Conservation (phyloP, 1,284 basidiomycete species). For the Rhodotorula sp. region DNA sequence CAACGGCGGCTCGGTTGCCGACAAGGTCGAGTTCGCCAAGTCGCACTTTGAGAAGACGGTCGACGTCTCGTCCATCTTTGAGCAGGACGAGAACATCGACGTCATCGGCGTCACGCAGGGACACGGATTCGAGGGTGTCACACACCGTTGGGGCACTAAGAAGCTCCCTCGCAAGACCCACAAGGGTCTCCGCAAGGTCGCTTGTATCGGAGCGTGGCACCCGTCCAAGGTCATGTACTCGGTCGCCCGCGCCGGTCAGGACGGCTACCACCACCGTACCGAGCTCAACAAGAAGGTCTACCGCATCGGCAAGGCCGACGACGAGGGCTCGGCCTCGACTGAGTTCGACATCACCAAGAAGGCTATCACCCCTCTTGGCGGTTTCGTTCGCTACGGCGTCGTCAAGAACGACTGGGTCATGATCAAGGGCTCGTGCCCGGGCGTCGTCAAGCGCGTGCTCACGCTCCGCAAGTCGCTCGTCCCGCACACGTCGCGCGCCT, state of each 20-base stretch:
- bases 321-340: slow-evolving; percentile 84
- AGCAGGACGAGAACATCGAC: slow-evolving; percentile 96
- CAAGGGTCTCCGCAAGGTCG: slow-evolving; percentile 80
- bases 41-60: slow-evolving; percentile 96
- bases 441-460: slow-evolving; percentile 96
- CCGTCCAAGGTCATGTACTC: slow-evolving; percentile 93
- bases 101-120: slow-evolving; percentile 98
- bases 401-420: slow-evolving; percentile 98
- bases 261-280: slow-evolving; percentile 92
- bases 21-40: slow-evolving; percentile 97
- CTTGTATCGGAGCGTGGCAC: slow-evolving; percentile 86
- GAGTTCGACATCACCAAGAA: slow-evolving; percentile 93
- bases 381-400: slow-evolving; percentile 98
- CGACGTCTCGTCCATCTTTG: slow-evolving; percentile 81
- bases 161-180: slow-evolving; percentile 98
- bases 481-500: slow-evolving; percentile 60
- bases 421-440: slow-evolving; percentile 84
- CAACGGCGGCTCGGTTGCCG: slow-evolving; percentile 93
- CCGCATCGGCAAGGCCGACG: slow-evolving; percentile 80
- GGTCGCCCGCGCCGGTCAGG: slow-evolving; percentile 99
- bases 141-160: slow-evolving; percentile 96
- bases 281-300: slow-evolving; percentile 96
- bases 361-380: slow-evolving; percentile 94
- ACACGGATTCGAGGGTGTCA: slow-evolving; percentile 99
- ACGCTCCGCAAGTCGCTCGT: slow-evolving; percentile 64